Base-by-base conservation (phyloP, 2,329 filamentous ascomycete genomes). In the Ceratocystis albifundus region DNA sequence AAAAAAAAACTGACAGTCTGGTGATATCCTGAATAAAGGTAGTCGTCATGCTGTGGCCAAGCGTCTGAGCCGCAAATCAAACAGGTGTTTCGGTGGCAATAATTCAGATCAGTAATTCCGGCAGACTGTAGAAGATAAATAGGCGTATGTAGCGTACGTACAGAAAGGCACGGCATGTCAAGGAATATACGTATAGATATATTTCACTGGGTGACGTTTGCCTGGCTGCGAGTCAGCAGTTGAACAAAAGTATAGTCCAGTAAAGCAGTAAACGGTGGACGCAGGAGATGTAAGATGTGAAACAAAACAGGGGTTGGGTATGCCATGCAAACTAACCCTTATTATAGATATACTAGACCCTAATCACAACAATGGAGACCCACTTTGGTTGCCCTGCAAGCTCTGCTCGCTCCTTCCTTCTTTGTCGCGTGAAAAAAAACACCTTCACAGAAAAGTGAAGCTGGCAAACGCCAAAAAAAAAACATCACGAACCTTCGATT, bases 401-500 rank as follows among this genome's bases (percentile, higher is more conserved):
- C 50, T 41, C 22, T 25, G 28, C 30, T 22, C 46, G 5, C 6
- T 28, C 48, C 32, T 25, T 55, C 46, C 32, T 6, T 10, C 63
- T 46, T 50, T 44, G 22, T 28, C 36, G 44, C 41, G 28, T 46
- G 7, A 61, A 66, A 66, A 48, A 61, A 41, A 65, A 65, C 48
- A 30, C 30, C n/a, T 22, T 55, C 48, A 46, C 32, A 61, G 17
- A n/a, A 53, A 48, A 50, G 28, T 32, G 22, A 30, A 48, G 61
- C 25, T 48, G 46, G 61, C 61, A 63, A 41, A 63, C 32, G 46
- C 50, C 55, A 25, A 61, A 44, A 25, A 25, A 25, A 65, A 59
- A 65, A 55, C 65, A 62, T 62, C 65, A 66, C 63, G 50, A 55
- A 44, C 20, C 25, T 30, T 62, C 20, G n/a, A 46, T 25, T 64